phyloP scores from a whole-genome alignment of 257 asterid species.

The Oldenlandia corymbosa region DNA sequence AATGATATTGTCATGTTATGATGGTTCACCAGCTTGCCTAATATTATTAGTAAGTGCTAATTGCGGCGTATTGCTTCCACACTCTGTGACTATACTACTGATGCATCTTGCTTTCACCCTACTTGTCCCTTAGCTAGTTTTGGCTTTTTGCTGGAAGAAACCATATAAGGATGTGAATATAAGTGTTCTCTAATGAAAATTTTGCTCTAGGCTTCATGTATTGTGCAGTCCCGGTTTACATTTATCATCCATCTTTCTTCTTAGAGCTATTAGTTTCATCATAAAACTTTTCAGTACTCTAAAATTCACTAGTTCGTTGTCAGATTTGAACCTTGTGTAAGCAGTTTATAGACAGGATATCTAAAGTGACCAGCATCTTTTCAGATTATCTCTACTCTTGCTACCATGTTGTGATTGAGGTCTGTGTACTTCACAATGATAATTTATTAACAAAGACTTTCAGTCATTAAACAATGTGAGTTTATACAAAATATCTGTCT shows the following conservation, averaged over 20 bases:
- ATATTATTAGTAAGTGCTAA: not conserved
- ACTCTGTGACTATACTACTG: not conserved
- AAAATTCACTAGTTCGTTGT: not conserved
- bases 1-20: not conserved
- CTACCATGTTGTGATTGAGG: not conserved
- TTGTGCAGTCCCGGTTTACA: not conserved
- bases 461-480: not conserved
- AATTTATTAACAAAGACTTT: not conserved
- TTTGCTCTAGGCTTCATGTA: not conserved
- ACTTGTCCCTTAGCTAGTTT: no score
- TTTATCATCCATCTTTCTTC: not conserved
- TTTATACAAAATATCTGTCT: not conserved
- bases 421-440: not conserved
- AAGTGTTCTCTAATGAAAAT: not conserved
- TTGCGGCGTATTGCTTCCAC: not conserved
- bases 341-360: not conserved
- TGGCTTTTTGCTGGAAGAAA: not conserved
- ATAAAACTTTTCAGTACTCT: not conserved
- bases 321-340: not conserved
- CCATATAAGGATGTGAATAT: not conserved
- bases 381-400: not conserved
- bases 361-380: not conserved
- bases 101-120: not conserved
- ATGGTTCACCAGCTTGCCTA: not conserved
- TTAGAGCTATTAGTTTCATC: not conserved